A percentile compares a stretch with the other conserved stretches of the same genome.
Evolutionary conservation across 2,329 filamentous ascomycete genomes (phyloP).

Genomic region (Pyricularia grisea): DNA sequence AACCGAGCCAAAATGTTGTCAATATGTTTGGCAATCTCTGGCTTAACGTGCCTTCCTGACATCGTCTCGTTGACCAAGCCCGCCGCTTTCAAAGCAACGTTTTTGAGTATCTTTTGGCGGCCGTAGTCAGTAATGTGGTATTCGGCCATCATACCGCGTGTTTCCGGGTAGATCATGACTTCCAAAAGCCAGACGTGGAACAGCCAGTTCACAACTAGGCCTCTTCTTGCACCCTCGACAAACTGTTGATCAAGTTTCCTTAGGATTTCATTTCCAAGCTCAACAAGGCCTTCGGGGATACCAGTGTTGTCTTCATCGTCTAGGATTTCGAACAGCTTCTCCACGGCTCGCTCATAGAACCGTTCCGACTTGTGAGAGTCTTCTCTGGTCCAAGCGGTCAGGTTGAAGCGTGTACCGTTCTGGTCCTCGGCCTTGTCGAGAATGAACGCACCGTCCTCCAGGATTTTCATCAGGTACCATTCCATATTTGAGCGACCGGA

Average conservation of each 20-base stretch:
- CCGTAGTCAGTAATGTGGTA: slow-evolving; percentile 90
- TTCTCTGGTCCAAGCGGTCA: slow-evolving; percentile 65
- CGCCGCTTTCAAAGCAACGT: slow-evolving; percentile 73
- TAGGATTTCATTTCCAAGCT: slow-evolving; percentile 76
- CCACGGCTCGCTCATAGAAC: slow-evolving; percentile 77
- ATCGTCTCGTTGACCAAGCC: slow-evolving; percentile 70
- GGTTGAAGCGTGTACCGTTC: slow-evolving; percentile 59
- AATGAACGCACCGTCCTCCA: slow-evolving; percentile 87
- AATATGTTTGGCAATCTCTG: slow-evolving; percentile 57
- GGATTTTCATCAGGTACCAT: slow-evolving; percentile 87
- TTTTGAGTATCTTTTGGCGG: slow-evolving; percentile 69
- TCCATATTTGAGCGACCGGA: slow-evolving; percentile 83
- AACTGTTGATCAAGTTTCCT: slow-evolving; percentile 64
- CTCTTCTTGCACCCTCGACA: slow-evolving; percentile 67
- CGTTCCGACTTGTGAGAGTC: slow-evolving; percentile 76
- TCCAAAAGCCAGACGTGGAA: slow-evolving; percentile 81
- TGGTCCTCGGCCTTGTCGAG: slow-evolving; percentile 79
- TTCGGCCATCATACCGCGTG: slow-evolving; percentile 67
- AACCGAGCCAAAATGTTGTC: slow-evolving; percentile 63
- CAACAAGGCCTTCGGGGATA: slow-evolving; percentile 76
- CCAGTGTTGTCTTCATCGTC: slow-evolving; percentile 77
- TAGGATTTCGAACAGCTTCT: slow-evolving; percentile 74
- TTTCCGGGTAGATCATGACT: slow-evolving; percentile 83
- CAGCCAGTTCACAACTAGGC: slow-evolving; percentile 84
- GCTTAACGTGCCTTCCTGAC: slow-evolving; percentile 46